Evolutionary conservation across 2,329 filamentous ascomycete genomes (phyloP), one percentile per base, ranked within the genome.

Genomic region (Colletotrichum incanum): DNA sequence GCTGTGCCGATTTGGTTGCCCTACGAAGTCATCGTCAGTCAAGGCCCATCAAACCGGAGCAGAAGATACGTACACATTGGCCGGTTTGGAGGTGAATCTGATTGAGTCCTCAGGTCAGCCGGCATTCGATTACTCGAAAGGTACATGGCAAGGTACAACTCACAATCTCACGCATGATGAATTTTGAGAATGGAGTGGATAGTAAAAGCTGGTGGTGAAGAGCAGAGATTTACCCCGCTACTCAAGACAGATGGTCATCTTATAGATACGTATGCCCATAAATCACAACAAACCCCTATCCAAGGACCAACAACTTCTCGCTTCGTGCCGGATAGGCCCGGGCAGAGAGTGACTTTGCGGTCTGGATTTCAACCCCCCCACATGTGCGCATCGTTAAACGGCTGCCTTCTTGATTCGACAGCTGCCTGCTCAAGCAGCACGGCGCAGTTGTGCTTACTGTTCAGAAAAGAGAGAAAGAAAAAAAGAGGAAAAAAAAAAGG

Each of bases 1-100:
- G 96, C 96, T 89, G 96, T 96, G 95, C 96, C 96, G 80, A 98
- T 97, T 94, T 99, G 96, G 93, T 99, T 98, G 91, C 96, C 96
- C 96, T 98, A 80, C 78, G 65, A 0, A 45, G 74, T 73, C 78
- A 76, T 73, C 60, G 75, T 41, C 28, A 62, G 37, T 45, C 31
- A 49, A 2, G 11, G 1, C 8, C 6, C 26, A 26, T 37, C 12
- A 11, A 26, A 3, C 4, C 60, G 75, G 52, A 55, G 58, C 61
- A 62, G 86, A 86, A 85, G 1, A 39, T 5, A 59, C 65, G 28
- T 69, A 98, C 95, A 90, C 96, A 98, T 92, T 98, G 96, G 86
- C 96, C 96, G 90, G 96, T 98, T 89, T 99, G 96, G 81, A 99
- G 94, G 88, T 99, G 96, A 87, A 98, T 95, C 95, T 98, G n/a